Evolutionary conservation across 23 red algal species (phyloP), one percentile per base, ranked within the genome.

Genomic region (Chondrus crispus): DNA sequence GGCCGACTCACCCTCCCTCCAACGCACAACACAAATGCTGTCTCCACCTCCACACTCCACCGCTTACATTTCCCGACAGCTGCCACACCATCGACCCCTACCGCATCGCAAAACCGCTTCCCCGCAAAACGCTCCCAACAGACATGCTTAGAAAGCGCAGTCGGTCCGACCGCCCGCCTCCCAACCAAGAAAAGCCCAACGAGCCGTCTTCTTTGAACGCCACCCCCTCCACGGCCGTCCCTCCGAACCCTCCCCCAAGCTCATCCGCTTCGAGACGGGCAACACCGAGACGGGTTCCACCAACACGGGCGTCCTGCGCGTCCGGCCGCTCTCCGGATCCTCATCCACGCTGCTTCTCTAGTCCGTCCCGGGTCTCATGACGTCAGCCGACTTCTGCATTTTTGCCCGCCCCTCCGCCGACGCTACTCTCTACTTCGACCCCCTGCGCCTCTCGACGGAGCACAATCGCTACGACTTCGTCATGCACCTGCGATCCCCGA

Each of bases 351-450:
- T 95, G 28, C 74, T 88, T 77, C 66, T 88, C 48, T 53, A 82
- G 30, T 73, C 84, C 49, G 93, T 95, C 36, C 93, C 93, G 19
- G 84, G 84, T 28, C 78, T 90, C 5, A 95, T 95, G 93, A 90
- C 85, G 64, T 63, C 93, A 22, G 81, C 93, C 30, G 93, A 95
- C 62, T 83, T 95, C 77, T 88, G 83, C 30, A 85, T 78, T 29
- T 95, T 89, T 49, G 85, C 90, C 14, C 79, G 68, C 39, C 85
- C 85, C 16, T 89, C 58, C 42, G 53, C 75, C 13, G 86, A 95
- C 51, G 46, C 37, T 46, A 85, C 90, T 78, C 45, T 69, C 24
- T 78, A 90, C 63, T 68, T 88, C 28, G 32, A 85, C 22, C 75
- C 72, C 14, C 62, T 95, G 39, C 84, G 93, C 35, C 74, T 82